These are phyloP conservation scores for Xylaria curta DNA, from an alignment of 495 filamentous ascomycete species.

Conservation along the genomic window DNA sequence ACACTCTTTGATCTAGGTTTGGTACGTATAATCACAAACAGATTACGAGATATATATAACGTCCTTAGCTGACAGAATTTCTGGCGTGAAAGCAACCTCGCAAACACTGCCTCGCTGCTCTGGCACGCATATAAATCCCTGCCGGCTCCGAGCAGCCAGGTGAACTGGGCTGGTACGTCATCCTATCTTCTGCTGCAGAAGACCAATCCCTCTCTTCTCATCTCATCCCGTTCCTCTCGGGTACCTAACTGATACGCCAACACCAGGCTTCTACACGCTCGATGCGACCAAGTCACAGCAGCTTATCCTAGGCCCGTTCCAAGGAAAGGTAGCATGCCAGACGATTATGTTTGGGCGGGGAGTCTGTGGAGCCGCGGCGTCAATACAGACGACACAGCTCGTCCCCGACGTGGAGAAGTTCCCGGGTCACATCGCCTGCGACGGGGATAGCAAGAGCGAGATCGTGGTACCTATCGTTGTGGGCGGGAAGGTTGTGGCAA, in stretches of 20 bases:
- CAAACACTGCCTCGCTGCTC: conserved; percentile 83
- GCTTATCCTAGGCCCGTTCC: conserved; percentile 86
- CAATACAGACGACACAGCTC: conserved; percentile 66
- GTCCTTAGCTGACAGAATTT: not conserved
- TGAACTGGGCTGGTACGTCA: conserved; percentile 82
- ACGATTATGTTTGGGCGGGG: conserved; percentile 79
- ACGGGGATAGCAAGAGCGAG: conserved; percentile 81
- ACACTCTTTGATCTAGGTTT: conserved; percentile 28
- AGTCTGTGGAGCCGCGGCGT: conserved; percentile 83
- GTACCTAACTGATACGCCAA: not conserved
- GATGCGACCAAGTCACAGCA: conserved; percentile 61
- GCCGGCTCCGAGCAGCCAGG: conserved; percentile 69
- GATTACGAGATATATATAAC: not conserved
- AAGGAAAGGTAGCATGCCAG: conserved; percentile 88
- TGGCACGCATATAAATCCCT: conserved; percentile 86
- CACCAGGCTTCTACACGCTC: conserved; percentile 78
- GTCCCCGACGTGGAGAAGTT: conserved; percentile 79
- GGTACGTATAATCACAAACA: conserved; percentile 36
- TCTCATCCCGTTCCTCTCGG: not conserved
- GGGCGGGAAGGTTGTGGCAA: conserved; percentile 66
- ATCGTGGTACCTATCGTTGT: conserved; percentile 85
- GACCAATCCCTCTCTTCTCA: not conserved
- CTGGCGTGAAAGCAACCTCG: conserved; percentile 69
- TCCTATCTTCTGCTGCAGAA: too few species aligned
- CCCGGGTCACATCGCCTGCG: conserved; percentile 91